Conservation (phyloP, 192 early-diverging fungal species). For the Mortierella antarctica region DNA sequence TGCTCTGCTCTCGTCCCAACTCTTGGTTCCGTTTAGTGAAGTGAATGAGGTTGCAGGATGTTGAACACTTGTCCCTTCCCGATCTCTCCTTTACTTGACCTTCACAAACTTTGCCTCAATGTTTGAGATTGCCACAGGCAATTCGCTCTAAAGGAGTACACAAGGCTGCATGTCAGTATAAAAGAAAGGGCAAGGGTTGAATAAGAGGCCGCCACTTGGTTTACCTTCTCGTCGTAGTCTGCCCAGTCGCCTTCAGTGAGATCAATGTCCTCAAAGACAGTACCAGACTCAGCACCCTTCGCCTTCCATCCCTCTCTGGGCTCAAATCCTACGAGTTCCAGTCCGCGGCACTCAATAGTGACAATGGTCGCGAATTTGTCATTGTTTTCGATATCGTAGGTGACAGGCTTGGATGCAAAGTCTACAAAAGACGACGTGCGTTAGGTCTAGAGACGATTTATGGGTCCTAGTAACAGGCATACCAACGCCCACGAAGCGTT, state of each 20-base stretch:
- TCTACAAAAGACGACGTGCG: constrained; percentile 12
- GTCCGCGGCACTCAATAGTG: constrained; percentile 83
- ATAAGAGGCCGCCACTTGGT: background rate
- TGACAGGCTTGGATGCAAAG: constrained; percentile 55
- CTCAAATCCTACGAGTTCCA: constrained; percentile 84
- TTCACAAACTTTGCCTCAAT: constrained; percentile 70
- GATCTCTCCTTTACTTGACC: constrained; percentile 52
- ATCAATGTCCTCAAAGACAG: constrained; percentile 82
- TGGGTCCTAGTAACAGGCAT: background rate
- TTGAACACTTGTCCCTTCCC: background rate
- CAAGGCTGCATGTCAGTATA: background rate
- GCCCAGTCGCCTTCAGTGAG: constrained; percentile 86
- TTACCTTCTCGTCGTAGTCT: constrained; percentile 89
- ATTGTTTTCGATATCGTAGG: constrained; percentile 68
- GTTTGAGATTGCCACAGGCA: constrained; percentile 73
- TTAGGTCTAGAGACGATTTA: background rate
- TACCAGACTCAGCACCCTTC: constrained; percentile 75
- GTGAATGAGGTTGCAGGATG: background rate
- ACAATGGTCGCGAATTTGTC: constrained; percentile 71
- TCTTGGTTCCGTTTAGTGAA: constrained; percentile 16
- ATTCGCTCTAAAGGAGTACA: constrained; percentile 53
- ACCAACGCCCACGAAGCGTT: background rate
- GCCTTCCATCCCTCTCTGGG: constrained; percentile 77
- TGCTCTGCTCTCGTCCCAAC: background rate
- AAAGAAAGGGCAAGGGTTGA: background rate